Percentiles rank a stretch among this genome's conserved stretches.
phyloP scores from a whole-genome alignment of 2,329 filamentous ascomycete species.

The Dichotomopilus funicola region DNA sequence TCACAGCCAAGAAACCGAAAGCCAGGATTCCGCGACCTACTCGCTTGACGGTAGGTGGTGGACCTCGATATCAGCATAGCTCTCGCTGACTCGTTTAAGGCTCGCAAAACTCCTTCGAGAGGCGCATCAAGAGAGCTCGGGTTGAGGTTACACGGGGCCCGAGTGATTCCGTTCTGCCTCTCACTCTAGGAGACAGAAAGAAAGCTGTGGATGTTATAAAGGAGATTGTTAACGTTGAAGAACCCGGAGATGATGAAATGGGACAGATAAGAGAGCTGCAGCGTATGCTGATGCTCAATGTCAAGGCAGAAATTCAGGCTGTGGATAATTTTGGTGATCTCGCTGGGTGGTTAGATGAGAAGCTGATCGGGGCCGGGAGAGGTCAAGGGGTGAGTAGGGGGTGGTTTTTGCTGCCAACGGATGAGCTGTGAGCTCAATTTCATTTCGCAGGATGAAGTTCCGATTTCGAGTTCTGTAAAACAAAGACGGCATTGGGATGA shows the following conservation, averaged over 20 bases:
- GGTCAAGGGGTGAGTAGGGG: too few species aligned
- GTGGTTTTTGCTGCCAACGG: too few species aligned
- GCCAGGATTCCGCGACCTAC: conserved; percentile 14
- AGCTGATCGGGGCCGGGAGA: neutral
- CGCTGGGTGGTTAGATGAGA: conserved; percentile 42
- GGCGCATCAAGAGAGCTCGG: conserved; percentile 12
- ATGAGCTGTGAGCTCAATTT: too few species aligned
- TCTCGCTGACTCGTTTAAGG: neutral
- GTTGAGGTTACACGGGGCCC: conserved; percentile 1
- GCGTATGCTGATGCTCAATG: conserved; percentile 64
- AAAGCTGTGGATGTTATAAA: conserved; percentile 50
- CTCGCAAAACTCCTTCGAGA: conserved; percentile 2
- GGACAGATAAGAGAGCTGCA: conserved; percentile 55
- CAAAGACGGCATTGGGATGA: too few species aligned
- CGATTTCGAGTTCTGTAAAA: too few species aligned
- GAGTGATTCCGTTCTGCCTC: conserved; percentile 22
- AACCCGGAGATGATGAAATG: conserved; percentile 27
- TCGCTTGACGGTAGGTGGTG: conserved; percentile 11
- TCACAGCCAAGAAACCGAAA: conserved; percentile 11
- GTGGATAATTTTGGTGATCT: conserved; percentile 51
- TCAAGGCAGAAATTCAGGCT: conserved; percentile 73
- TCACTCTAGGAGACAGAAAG: conserved; percentile 52
- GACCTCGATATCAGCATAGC: neutral
- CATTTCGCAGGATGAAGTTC: too few species aligned
- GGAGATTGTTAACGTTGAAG: conserved; percentile 27